A percentile compares a stretch with the other conserved stretches of the same genome.
These are phyloP conservation scores for Isabelozyma gotoi DNA, from an alignment of 805 yeast species.

Conservation along the genomic window DNA sequence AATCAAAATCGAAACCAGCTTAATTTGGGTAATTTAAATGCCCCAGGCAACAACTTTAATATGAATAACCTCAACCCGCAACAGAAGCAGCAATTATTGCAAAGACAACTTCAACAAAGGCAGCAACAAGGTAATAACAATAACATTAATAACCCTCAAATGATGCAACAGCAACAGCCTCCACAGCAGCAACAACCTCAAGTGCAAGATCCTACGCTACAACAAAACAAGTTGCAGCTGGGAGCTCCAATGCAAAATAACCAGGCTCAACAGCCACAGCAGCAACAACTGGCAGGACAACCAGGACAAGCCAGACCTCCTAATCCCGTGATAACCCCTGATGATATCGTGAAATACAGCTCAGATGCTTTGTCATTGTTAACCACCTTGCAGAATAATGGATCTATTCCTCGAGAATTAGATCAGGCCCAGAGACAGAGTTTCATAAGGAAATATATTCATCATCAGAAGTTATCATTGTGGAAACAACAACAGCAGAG, in stretches of 20 bases:
- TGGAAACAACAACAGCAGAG: constrained; percentile 26
- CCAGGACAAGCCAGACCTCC: constrained; percentile 25
- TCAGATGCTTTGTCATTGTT: constrained; percentile 41
- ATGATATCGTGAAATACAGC: constrained; percentile 38
- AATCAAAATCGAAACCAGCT: constrained; percentile 1
- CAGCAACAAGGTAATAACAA: constrained; percentile 21
- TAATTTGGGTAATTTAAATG: constrained; percentile 4
- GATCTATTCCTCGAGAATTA: constrained; percentile 31
- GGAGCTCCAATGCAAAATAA: constrained; percentile 23
- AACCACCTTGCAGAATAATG: constrained; percentile 32
- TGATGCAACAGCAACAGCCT: constrained; percentile 20
- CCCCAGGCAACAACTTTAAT: constrained; percentile 10
- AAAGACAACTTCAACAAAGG: constrained; percentile 33
- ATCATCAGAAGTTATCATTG: constrained; percentile 33
- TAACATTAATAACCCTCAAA: constrained; percentile 16
- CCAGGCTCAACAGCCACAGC: constrained; percentile 16
- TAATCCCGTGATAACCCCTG: constrained; percentile 31
- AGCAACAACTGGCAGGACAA: constrained; percentile 21
- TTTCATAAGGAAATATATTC: constrained; percentile 37
- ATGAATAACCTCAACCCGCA: constrained; percentile 29
- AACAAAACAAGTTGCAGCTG: constrained; percentile 25
- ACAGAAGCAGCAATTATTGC: constrained; percentile 39
- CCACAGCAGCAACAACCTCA: constrained; percentile 27
- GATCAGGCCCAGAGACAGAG: constrained; percentile 38
- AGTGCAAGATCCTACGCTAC: constrained; percentile 25